Base-by-base conservation (phyloP, 2,329 filamentous ascomycete genomes). In the Monosporascus sp. region DNA sequence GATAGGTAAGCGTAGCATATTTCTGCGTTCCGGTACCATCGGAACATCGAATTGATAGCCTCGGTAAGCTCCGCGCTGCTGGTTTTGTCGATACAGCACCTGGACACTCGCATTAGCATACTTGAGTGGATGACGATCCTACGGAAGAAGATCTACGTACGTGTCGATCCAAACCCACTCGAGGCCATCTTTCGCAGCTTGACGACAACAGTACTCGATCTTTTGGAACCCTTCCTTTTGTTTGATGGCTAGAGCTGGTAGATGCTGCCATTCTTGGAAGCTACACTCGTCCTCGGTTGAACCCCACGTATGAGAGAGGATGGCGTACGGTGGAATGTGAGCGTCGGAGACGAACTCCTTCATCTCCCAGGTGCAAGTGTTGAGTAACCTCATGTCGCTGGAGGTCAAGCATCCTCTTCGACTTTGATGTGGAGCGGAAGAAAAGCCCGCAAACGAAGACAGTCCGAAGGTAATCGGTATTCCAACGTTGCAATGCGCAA, bases 11-110 rank as follows among this genome's bases (percentile, higher is more conserved):
- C 60, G 17, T 62, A 65, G 52, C 63, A 66, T 2, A 63, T 36
- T 2, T 11, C 31, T 6, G 63, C 53, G 8, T 41, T 17, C 17
- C 46, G 41, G 31, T 66, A 66, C 64, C 64, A 66, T 3, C 55
- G 51, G 20, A 59, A 65, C 62, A 62, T 61, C 11, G 58, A 60
- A 36, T 35, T 35, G 44, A 61, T 62, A 20, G 62, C 55, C 47
- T 65, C 63, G 6, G 59, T 60, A 2, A 66, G 57, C 47, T 66
- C 62, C 9, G 62, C 60, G 43, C 61, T 65, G 41, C 60, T 62
- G 5, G 48, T 49, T 46, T 66, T 65, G 41, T 66, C 60, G 24
- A 66, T 64, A 38, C 63, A 64, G 44, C 59, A 62, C 31, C 58
- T 64, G 25, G 37, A 17, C 14, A n/a, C 20, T 38, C 3, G 25